Percentiles rank a stretch among this genome's conserved stretches.
Evolutionary conservation across 2,329 filamentous ascomycete genomes (phyloP).

Genomic region (Epichloe elymi): DNA sequence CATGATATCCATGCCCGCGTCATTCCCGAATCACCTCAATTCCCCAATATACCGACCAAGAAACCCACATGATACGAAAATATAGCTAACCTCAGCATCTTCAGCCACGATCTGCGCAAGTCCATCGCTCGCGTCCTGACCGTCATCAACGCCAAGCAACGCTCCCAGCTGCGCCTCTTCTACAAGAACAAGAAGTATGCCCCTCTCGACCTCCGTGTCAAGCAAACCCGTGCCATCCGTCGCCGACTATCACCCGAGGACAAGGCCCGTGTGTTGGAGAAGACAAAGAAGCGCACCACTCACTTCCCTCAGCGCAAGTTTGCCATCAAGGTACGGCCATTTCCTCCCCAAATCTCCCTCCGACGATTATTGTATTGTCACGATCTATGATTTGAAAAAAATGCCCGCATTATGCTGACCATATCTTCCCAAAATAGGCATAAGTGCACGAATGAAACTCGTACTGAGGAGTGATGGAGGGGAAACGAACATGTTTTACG

Average conservation of each 20-base stretch:
- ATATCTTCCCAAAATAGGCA: conserved; percentile 1
- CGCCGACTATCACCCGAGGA: conserved; percentile 90
- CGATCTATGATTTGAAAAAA: neutral
- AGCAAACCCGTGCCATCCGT: conserved; percentile 96
- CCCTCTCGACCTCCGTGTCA: conserved; percentile 93
- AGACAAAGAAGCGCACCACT: conserved; percentile 88
- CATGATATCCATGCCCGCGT: conserved; percentile 1
- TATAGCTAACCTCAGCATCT: conserved; percentile 7
- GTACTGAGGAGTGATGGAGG: conserved; percentile 3
- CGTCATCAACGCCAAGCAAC: conserved; percentile 99
- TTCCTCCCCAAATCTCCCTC: neutral
- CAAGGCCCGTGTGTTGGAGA: conserved; percentile 70
- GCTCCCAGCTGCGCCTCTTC: conserved; percentile 93
- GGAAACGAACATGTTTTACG: conserved; percentile 3
- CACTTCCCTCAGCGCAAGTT: conserved; percentile 99
- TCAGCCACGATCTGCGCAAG: conserved; percentile 96
- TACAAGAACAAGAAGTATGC: conserved; percentile 99
- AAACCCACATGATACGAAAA: neutral
- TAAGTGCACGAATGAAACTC: conserved; percentile 5
- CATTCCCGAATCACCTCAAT: no score
- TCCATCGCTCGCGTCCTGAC: conserved; percentile 97
- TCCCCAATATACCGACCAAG: neutral
- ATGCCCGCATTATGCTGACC: neutral
- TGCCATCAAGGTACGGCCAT: conserved; percentile 75
- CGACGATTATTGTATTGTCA: no score